phyloP scores from a whole-genome alignment of 306 rosid genomes.

The Betula pendula region DNA sequence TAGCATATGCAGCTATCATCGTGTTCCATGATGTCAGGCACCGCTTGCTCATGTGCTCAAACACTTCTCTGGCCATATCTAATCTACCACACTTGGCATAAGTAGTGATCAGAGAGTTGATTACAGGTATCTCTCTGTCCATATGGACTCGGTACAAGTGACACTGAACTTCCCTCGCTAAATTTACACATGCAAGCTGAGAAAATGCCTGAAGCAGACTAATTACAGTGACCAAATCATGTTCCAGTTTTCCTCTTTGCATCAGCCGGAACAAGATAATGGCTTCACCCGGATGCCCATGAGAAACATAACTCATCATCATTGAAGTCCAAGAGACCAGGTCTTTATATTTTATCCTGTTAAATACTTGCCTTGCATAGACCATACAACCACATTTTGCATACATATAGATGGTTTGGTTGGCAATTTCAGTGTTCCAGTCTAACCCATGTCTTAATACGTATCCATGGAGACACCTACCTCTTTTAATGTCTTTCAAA shows the following conservation, averaged over 20 bases:
- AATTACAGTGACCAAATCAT: slow-evolving; percentile 35
- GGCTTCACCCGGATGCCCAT: slow-evolving; percentile 42
- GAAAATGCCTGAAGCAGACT: slow-evolving; percentile 50
- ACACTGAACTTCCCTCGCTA: slow-evolving; percentile 48
- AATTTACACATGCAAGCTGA: slow-evolving; percentile 42
- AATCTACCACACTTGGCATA: slow-evolving; percentile 53
- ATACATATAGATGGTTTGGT: slow-evolving; percentile 44
- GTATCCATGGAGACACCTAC: slow-evolving; percentile 45
- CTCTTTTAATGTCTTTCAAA: slow-evolving; percentile 31
- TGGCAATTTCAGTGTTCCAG: slow-evolving; percentile 37
- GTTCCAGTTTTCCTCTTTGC: slow-evolving; percentile 33
- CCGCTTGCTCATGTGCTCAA: slow-evolving; percentile 38
- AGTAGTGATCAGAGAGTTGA: slow-evolving; percentile 45
- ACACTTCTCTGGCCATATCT: slow-evolving; percentile 36
- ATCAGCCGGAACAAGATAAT: slow-evolving; percentile 42
- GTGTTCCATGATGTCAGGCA: slow-evolving; percentile 59
- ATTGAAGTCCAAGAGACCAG: slow-evolving; percentile 59
- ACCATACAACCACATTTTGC: slow-evolving; percentile 35
- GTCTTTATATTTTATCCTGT: slow-evolving; percentile 34
- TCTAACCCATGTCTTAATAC: slow-evolving; percentile 30
- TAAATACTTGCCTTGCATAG: slow-evolving; percentile 37
- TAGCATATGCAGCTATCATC: slow-evolving; percentile 52
- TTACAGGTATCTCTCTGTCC: slow-evolving; percentile 36
- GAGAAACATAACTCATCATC: slow-evolving; percentile 42
- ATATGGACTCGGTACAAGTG: slow-evolving; percentile 33